Evolutionary conservation across 352 stramenopile species (phyloP).

Genomic region (Phytophthora citricola): DNA sequence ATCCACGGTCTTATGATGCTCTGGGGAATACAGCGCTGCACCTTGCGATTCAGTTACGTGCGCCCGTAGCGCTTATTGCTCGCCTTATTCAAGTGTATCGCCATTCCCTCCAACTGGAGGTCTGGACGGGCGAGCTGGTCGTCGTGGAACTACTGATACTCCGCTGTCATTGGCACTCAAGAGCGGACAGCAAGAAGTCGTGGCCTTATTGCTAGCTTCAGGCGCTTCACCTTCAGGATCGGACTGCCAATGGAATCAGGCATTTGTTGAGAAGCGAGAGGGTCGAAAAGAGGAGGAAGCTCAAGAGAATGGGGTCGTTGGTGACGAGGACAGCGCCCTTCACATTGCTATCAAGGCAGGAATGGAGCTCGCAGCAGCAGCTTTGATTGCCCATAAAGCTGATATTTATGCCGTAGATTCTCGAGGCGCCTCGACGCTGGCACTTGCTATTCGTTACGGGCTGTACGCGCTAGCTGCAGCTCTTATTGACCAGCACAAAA

Average conservation of each 20-base stretch:
- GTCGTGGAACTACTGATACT: slow-evolving; percentile 56
- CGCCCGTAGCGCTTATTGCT: slow-evolving; percentile 49
- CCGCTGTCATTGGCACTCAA: slow-evolving; percentile 69
- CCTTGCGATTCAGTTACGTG: slow-evolving; percentile 67
- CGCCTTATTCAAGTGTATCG: slow-evolving; percentile 59
- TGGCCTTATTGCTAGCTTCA: slow-evolving; percentile 49
- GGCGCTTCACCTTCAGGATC: slow-evolving; percentile 42
- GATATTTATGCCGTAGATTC: slow-evolving; percentile 51
- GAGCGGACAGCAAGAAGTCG: slow-evolving; percentile 55
- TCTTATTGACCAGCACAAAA: slow-evolving; percentile 40
- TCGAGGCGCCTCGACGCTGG: slow-evolving; percentile 45
- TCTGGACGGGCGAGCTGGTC: slow-evolving; percentile 34
- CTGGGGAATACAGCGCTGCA: slow-evolving; percentile 65
- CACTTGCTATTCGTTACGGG: slow-evolving; percentile 62
- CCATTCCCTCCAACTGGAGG: slow-evolving; percentile 31
- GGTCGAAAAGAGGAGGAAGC: slow-evolving; percentile 14
- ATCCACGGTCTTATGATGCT: slow-evolving; percentile 52
- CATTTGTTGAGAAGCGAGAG: slow-evolving; percentile 29
- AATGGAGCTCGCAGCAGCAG: slow-evolving; percentile 43
- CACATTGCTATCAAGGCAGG: slow-evolving; percentile 70
- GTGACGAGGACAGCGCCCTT: slow-evolving; percentile 51
- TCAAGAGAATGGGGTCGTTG: slow-evolving; percentile 18
- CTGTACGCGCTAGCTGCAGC: slow-evolving; percentile 60
- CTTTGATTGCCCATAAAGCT: slow-evolving; percentile 57
- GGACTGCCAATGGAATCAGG: slow-evolving; percentile 35